Base-by-base conservation (phyloP, 208 protist genomes). In the Wallacemonas sp. region DNA sequence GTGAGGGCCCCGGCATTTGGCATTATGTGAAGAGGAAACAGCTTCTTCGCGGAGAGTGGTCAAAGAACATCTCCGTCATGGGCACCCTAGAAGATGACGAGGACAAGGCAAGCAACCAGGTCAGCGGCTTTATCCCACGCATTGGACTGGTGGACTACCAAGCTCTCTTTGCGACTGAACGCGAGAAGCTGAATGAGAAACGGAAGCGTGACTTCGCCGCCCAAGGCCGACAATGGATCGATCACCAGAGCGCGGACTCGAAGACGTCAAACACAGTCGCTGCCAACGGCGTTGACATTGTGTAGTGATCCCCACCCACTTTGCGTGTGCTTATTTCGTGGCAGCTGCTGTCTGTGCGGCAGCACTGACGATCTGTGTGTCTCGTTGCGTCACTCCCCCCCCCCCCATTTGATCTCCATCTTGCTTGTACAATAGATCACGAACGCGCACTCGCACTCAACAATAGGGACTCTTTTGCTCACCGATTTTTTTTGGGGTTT, bases 1-100 rank as follows among this genome's bases (percentile, higher is more conserved):
- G 88, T 17, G 91, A 97, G 72, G 91, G 91, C 5, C 86, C 86
- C 9, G 91, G 91, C 24, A 67, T 91, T 54, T 97, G 81, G 79
- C 90, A 94, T 75, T 95, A 93, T 61, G 82, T 88, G 21, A 30
- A 70, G 14, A 66, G 80, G 15, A 66, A 90, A 58, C 91, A 93
- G 69, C 78, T 72, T 60, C 82, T 94, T n/a, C 51, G 69, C 22
- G 91, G 91, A 1, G 87, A 95, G 72, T 97, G 91, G 90, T 82
- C 76, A 33, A 85, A 90, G 59, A 86, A 90, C 65, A 72, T 90
- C 27, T 74, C 81, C 42, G 79, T 83, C 15, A 79, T 90, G 62
- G 91, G 91, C 41, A 86, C 77, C 14, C 73, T 97, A 47, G 75
- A 80, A 58, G 91, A 97, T 56, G 86, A 93, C 31, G 49, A 53